These are phyloP conservation scores for Cladobotryum protrusum DNA, from an alignment of 2,329 filamentous ascomycete species.

Conservation along the genomic window DNA sequence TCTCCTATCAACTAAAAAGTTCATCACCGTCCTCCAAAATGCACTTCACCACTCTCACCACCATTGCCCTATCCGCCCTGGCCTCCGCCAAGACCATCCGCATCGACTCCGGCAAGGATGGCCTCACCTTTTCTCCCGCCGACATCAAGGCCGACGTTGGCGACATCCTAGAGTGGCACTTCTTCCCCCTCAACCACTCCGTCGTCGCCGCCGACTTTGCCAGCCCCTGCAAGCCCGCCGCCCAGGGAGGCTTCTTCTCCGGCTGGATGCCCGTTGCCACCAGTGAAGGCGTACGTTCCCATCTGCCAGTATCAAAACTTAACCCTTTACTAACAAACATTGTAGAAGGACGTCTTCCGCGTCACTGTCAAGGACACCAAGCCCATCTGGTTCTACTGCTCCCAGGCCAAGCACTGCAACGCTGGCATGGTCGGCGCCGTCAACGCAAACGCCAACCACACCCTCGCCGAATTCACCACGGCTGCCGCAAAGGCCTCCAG, in stretches of 20 bases:
- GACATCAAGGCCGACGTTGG: conserved; percentile 38
- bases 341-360: conserved; percentile 15
- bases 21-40: conserved; percentile 6
- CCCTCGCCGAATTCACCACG: conserved; percentile 5
- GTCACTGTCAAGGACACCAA: conserved; percentile 10
- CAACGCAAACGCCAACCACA: conserved; percentile 10
- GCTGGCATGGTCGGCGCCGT: conserved; percentile 11
- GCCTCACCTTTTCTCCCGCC: conserved; percentile 35
- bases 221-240: conserved; percentile 39
- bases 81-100: conserved; percentile 22
- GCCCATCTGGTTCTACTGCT: conserved; percentile 14
- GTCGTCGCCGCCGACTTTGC: conserved; percentile 41
- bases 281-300: conserved; percentile 3
- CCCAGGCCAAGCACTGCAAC: conserved; percentile 9
- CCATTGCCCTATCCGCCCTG: conserved; percentile 13
- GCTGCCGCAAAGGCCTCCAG: conserved; percentile 2
- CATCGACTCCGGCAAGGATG: conserved; percentile 38
- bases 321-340: conserved; percentile 2
- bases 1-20: neutral
- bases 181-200: conserved; percentile 41
- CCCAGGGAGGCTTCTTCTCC: conserved; percentile 15
- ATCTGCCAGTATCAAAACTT: too few relatives aligned
- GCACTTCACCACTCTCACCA: conserved; percentile 12
- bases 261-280: conserved; percentile 2
- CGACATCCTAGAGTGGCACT: conserved; percentile 46